Conservation (phyloP, 495 filamentous ascomycete species). For the Tuber aestivum region DNA sequence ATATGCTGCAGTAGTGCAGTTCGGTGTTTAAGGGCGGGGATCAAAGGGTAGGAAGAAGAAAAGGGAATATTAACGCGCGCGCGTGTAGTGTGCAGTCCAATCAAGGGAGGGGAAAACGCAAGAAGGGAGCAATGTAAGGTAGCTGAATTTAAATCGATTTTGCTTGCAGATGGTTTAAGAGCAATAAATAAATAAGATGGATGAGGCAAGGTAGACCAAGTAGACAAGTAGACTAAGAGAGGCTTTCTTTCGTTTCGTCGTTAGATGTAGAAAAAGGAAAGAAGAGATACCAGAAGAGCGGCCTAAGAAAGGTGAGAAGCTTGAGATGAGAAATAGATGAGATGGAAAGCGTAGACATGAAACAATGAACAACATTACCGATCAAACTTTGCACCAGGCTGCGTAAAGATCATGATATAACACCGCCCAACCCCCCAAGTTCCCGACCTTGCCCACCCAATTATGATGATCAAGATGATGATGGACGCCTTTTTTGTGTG, state of each 20-base stretch:
- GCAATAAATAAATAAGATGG: slow-evolving; percentile 27
- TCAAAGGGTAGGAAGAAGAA: neutral
- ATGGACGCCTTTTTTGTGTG: neutral
- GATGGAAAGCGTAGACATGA: slow-evolving; percentile 2
- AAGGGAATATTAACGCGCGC: slow-evolving; percentile 6
- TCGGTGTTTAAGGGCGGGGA: neutral
- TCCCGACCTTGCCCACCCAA: neutral
- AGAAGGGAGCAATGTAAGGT: neutral
- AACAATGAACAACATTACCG: slow-evolving; percentile 34
- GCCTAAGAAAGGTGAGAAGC: neutral
- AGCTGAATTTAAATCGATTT: neutral
- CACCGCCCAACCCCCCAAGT: slow-evolving; percentile 1
- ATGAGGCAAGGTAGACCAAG: slow-evolving; percentile 32
- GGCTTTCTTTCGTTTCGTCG: slow-evolving; percentile 40
- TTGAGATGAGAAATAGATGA: slow-evolving; percentile 3
- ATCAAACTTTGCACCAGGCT: slow-evolving; percentile 41
- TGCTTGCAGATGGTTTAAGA: slow-evolving; percentile 5
- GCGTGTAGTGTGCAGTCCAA: neutral
- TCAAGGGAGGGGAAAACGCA: neutral
- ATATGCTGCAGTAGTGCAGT: neutral
- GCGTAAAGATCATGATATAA: slow-evolving; percentile 32
- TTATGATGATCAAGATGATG: slow-evolving; percentile 4
- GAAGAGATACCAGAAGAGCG: neutral
- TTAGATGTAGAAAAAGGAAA: slow-evolving; percentile 24
- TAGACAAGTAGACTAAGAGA: slow-evolving; percentile 28